Evolutionary conservation across 257 asterid genomes (phyloP), one percentile per base, ranked within the genome.

Genomic region (Penstemon barbatus): DNA sequence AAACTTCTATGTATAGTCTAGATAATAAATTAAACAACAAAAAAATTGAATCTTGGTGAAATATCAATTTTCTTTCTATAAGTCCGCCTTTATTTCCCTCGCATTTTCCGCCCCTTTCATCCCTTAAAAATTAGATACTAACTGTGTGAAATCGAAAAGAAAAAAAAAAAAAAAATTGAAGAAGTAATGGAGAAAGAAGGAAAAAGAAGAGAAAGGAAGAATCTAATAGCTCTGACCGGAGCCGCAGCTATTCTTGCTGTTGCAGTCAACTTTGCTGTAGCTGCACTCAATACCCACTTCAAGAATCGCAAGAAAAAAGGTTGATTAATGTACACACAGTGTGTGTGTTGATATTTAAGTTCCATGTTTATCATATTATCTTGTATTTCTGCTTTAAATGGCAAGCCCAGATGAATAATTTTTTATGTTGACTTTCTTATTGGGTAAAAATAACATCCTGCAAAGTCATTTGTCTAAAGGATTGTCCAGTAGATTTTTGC

Each of bases 211-310:
- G 88, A 82, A 58, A 82, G 82, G 71, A 79, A 71, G 73, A 82
- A 75, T 46, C 66, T 83, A n/a, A 33, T 93, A 37, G 97, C 85
- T 74, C 63, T 90, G 70, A 88, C 97, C 65, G 99, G 96, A n/a
- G 95, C 87, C 55, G 96, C 96, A 65, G 96, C 99, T 58, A 71
- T 90, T 55, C 72, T 87, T 8, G 94, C 91, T 61, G 83, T 88
- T 13, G 96, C 92, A 33, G 84, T 89, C 85, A 90, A 82, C 86
- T 81, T 90, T 61, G 89, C 90, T 74, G 66, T 83, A 76, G 13
- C 75, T 61, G 89, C 89, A 33, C 72, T 88, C 75, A 80, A 75
- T 54, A 53, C 79, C 55, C 92, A 80, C 76, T 52, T 79, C 51
- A 82, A 83, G 61, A 91, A 77, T 68, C 90, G 83, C 74, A 93